Evolutionary conservation across 2,329 filamentous ascomycete genomes (phyloP).

Genomic region (Bipolaris zeicola): DNA sequence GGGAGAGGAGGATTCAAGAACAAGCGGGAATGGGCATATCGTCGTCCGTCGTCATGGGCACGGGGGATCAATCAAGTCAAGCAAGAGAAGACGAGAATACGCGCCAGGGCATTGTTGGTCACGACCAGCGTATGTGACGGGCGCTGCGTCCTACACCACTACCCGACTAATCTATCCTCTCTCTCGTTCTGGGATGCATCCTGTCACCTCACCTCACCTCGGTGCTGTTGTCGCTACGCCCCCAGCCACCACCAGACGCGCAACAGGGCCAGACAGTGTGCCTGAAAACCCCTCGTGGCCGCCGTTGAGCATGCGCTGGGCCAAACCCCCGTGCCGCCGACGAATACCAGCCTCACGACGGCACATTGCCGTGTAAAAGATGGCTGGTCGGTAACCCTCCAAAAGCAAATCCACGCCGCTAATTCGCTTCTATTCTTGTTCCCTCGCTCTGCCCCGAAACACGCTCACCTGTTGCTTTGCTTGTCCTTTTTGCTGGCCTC

Average conservation of each 20-base stretch:
- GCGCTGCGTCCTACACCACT: background rate
- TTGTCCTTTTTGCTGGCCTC: background rate
- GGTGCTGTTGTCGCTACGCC: background rate
- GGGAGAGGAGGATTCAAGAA: background rate
- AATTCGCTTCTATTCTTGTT: slow-evolving; percentile 11
- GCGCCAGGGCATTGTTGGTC: too few relatives aligned
- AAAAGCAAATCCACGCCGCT: slow-evolving; percentile 8
- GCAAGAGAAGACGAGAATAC: too few relatives aligned
- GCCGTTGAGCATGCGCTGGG: slow-evolving; percentile 14
- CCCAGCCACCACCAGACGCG: slow-evolving; percentile 5
- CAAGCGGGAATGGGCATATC: too few relatives aligned
- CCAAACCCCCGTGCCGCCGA: slow-evolving; percentile 4
- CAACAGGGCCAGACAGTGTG: slow-evolving; percentile 7
- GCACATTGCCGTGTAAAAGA: background rate
- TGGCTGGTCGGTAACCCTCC: slow-evolving; percentile 5
- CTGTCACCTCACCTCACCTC: background rate
- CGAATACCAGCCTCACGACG: slow-evolving; percentile 13
- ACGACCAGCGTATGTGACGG: background rate
- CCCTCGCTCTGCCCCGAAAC: slow-evolving; percentile 1
- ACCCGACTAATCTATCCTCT: background rate
- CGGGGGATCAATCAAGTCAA: too few relatives aligned
- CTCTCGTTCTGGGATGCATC: background rate
- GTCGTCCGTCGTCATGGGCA: too few relatives aligned
- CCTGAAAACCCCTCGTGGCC: slow-evolving; percentile 14
- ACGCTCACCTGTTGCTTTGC: background rate